Conservation (phyloP, 495 filamentous ascomycete genomes). For the Daldinia grandis region DNA sequence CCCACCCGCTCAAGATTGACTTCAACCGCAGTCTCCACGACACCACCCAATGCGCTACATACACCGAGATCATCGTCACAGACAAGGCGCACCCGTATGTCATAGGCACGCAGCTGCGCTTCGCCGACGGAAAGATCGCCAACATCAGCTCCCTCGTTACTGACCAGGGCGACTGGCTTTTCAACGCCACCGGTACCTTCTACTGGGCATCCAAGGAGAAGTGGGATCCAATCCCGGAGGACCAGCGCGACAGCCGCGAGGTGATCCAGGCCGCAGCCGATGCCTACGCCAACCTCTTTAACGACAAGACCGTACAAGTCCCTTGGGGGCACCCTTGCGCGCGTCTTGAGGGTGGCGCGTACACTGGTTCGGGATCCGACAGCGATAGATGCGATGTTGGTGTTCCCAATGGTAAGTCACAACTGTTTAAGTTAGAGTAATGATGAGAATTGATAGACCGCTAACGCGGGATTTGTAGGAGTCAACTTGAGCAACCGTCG, state of each 20-base stretch:
- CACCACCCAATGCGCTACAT: conserved; percentile 60
- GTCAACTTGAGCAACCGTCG: conserved; percentile 52
- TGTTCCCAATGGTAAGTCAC: conserved; percentile 46
- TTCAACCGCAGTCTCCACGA: conserved; percentile 59
- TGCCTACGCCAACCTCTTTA: conserved; percentile 59
- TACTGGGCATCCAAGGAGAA: conserved; percentile 52
- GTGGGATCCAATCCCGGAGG: conserved; percentile 57
- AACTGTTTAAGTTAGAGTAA: not conserved
- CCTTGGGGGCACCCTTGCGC: conserved; percentile 60
- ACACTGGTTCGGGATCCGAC: conserved; percentile 50
- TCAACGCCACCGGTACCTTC: conserved; percentile 61
- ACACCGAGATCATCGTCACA: conserved; percentile 60
- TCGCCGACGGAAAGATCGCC: conserved; percentile 41
- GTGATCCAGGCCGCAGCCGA: conserved; percentile 59
- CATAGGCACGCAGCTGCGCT: conserved; percentile 57
- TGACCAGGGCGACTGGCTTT: conserved; percentile 57
- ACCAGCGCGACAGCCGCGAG: conserved; percentile 51
- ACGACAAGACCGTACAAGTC: conserved; percentile 53
- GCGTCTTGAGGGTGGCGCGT: conserved; percentile 57
- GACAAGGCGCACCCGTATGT: conserved; percentile 56
- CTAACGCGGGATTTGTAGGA: conserved; percentile 35
- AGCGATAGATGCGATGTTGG: conserved; percentile 52
- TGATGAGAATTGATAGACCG: conserved; percentile 1
- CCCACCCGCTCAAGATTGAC: conserved; percentile 54
- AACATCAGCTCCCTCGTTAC: conserved; percentile 57